Evolutionary conservation across 257 asterid species (phyloP).

Genomic region (Nicotiana benthamiana): DNA sequence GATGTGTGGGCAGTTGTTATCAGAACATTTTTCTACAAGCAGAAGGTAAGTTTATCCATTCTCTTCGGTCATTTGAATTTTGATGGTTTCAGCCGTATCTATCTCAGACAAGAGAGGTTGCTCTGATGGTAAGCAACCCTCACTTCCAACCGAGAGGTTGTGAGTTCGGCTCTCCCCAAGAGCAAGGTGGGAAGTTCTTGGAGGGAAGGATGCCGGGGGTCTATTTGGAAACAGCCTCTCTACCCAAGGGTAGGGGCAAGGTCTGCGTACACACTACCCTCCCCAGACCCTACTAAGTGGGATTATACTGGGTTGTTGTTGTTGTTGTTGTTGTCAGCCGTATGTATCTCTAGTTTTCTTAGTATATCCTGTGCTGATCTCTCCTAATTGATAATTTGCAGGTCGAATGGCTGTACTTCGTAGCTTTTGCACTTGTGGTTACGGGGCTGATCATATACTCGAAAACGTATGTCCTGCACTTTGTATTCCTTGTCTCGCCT

Average conservation of each 20-base stretch:
- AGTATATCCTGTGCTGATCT: not conserved
- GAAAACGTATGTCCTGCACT: constrained; percentile 28
- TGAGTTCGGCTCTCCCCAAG: no score
- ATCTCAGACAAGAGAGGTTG: no score
- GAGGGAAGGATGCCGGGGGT: no score
- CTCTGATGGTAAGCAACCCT: no score
- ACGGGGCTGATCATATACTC: constrained; percentile 53
- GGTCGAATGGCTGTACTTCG: constrained; percentile 69
- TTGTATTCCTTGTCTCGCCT: not conserved
- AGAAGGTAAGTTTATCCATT: constrained; percentile 26
- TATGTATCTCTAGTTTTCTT: not conserved
- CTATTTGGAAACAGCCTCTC: no score
- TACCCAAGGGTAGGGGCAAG: no score
- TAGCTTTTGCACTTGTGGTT: constrained; percentile 48
- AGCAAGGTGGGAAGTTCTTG: no score
- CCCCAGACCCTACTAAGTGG: no score
- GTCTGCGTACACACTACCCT: no score
- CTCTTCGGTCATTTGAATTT: not conserved
- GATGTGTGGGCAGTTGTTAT: constrained; percentile 77
- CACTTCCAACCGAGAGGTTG: no score
- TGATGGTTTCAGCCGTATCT: not conserved
- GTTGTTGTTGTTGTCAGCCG: no score
- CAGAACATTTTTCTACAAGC: constrained; percentile 62
- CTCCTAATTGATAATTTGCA: constrained; percentile 16
- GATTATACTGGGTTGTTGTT: no score